These are phyloP conservation scores for Phytophthora kernoviae DNA, from an alignment of 352 stramenopile species.

Conservation along the genomic window DNA sequence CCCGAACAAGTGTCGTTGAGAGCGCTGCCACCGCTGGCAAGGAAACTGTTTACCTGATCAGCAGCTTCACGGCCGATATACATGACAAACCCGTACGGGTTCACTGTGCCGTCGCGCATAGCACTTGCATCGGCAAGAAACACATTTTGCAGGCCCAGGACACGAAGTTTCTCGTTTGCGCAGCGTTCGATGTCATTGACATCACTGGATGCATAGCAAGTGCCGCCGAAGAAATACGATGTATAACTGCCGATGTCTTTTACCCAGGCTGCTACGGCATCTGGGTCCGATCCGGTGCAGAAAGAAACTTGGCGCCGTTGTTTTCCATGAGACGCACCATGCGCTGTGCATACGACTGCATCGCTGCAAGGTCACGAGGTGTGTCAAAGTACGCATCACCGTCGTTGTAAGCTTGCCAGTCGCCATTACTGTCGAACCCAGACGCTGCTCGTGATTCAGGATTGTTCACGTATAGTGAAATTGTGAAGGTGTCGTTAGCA, in stretches of 20 bases:
- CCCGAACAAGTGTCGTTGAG: constrained; percentile 21
- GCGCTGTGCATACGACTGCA: constrained; percentile 52
- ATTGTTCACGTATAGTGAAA: constrained; percentile 67
- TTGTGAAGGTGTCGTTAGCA: constrained; percentile 42
- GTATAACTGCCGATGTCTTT: constrained; percentile 32
- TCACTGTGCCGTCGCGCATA: constrained; percentile 66
- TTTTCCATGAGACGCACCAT: constrained; percentile 42
- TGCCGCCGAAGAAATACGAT: constrained; percentile 74
- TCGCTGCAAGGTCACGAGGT: constrained; percentile 55
- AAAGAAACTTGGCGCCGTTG: constrained; percentile 54
- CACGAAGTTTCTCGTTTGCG: constrained; percentile 56
- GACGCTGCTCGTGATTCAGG: constrained; percentile 47
- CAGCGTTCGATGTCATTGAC: constrained; percentile 49
- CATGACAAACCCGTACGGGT: constrained; percentile 78
- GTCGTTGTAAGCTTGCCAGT: constrained; percentile 47
- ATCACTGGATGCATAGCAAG: constrained; percentile 64
- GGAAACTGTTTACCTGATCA: constrained; percentile 40
- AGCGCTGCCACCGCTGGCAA: constrained; percentile 18
- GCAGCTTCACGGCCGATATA: constrained; percentile 68
- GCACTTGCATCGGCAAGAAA: constrained; percentile 62
- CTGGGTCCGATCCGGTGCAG: constrained; percentile 23
- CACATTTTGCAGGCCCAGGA: constrained; percentile 63
- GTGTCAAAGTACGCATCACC: constrained; percentile 45
- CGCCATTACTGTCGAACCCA: constrained; percentile 46
- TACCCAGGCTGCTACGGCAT: constrained; percentile 49